Evolutionary conservation across 2,329 filamentous ascomycete genomes (phyloP).

Genomic region (Rutstroemia sp.): DNA sequence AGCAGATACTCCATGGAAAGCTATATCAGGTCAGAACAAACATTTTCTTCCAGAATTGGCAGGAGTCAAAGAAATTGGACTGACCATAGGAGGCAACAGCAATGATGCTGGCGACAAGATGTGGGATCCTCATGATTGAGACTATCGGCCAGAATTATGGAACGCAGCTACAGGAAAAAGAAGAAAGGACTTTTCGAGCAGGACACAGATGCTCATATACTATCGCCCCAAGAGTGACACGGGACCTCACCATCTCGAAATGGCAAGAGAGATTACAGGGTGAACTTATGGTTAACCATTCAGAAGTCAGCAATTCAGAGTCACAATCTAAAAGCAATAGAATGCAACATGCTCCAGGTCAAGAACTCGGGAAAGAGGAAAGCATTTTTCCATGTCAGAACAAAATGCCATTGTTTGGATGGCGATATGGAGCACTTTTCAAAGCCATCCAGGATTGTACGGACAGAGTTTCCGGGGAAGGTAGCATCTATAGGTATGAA

Average conservation of each 20-base stretch:
- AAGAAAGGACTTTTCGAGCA: neutral
- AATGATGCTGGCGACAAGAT: slow-evolving; percentile 18
- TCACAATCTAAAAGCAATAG: neutral
- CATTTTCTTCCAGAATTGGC: neutral
- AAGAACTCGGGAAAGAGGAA: neutral
- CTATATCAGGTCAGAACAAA: slow-evolving; percentile 14
- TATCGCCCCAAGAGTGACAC: neutral
- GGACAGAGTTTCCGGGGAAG: slow-evolving; percentile 13
- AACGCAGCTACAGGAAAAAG: neutral
- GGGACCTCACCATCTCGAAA: neutral
- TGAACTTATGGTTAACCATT: neutral
- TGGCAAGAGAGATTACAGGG: neutral
- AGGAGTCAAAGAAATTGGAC: neutral
- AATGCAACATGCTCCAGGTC: neutral
- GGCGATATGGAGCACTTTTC: slow-evolving; percentile 2
- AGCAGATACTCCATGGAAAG: slow-evolving; percentile 16
- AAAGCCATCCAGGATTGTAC: neutral
- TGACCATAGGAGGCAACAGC: slow-evolving; percentile 20
- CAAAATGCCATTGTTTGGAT: slow-evolving; percentile 14
- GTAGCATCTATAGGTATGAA: slow-evolving; percentile 8
- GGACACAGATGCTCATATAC: neutral
- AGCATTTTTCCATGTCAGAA: neutral
- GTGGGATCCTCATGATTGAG: slow-evolving; percentile 22
- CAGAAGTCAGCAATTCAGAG: neutral
- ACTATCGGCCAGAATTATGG: slow-evolving; percentile 6